These are phyloP conservation scores for Bipolaris bicolor DNA, from an alignment of 2,329 filamentous ascomycete species.

Conservation along the genomic window DNA sequence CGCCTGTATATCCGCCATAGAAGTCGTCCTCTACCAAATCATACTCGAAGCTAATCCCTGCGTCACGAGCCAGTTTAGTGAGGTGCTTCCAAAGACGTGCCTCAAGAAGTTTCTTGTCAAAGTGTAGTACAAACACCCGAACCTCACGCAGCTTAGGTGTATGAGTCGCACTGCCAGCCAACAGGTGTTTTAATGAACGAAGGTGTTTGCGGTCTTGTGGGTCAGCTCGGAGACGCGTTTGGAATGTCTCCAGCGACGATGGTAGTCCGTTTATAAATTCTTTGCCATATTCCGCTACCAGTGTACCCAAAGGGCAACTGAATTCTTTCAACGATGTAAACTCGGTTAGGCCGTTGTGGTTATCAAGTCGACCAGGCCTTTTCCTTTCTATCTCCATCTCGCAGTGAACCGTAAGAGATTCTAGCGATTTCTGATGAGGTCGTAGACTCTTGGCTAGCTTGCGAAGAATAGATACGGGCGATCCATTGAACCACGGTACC, in stretches of 20 bases:
- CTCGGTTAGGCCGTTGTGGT: constrained; percentile 14
- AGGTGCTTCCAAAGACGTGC: constrained; percentile 13
- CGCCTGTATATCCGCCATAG: too few relatives aligned
- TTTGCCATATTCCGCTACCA: constrained; percentile 6
- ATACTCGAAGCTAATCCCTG: constrained; percentile 12
- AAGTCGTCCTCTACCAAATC: too few relatives aligned
- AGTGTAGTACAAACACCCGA: constrained; percentile 9
- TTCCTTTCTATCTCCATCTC: constrained; percentile 1
- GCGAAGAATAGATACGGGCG: too few relatives aligned
- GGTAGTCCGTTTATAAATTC: constrained; percentile 22
- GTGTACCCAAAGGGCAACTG: constrained; percentile 19
- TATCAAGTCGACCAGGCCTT: not conserved
- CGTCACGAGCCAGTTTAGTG: constrained; percentile 7
- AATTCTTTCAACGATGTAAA: constrained; percentile 22
- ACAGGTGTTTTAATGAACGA: constrained; percentile 23
- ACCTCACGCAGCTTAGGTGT: constrained; percentile 17
- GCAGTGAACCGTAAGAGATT: constrained; percentile 16
- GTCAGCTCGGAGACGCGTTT: constrained; percentile 9
- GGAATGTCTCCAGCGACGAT: constrained; percentile 15
- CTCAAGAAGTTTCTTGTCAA: not conserved
- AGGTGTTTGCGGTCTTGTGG: constrained; percentile 15
- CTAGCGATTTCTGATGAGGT: constrained; percentile 20
- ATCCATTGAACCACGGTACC: too few relatives aligned
- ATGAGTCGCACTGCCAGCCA: constrained; percentile 5
- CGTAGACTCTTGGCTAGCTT: constrained; percentile 13